Conservation (phyloP, 169 alveolate genomes). For the Eimeria necatrix region DNA sequence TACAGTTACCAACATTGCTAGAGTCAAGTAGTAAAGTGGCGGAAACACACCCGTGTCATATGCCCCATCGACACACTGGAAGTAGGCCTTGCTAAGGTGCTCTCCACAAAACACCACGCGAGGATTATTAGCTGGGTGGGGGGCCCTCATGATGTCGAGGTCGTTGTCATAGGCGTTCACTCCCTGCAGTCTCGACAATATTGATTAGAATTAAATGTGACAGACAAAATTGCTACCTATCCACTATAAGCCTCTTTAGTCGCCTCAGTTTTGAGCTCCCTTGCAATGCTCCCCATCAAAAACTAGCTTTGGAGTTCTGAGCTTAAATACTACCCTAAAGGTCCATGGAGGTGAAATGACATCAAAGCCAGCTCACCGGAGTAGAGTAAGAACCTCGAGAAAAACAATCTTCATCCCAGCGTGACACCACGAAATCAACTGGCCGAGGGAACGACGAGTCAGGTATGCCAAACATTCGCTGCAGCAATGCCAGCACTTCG, state of each 20-base stretch:
- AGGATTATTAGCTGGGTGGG: constrained; percentile 78
- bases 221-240: no score
- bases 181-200: constrained; percentile 21
- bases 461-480: constrained; percentile 76
- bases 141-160: constrained; percentile 79
- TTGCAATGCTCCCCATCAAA: no score
- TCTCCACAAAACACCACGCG: constrained; percentile 80
- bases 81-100: constrained; percentile 81
- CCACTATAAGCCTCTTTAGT: no score
- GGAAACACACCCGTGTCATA: constrained; percentile 68
- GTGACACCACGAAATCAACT: constrained; percentile 79
- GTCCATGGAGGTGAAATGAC: background rate
- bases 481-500: constrained; percentile 79
- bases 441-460: constrained; percentile 75
- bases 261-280: no score
- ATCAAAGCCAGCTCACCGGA: constrained; percentile 49
- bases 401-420: constrained; percentile 80
- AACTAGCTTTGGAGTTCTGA: no score
- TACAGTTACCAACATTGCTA: no score
- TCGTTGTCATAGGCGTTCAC: constrained; percentile 80
- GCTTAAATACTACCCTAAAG: no score
- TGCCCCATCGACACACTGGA: constrained; percentile 82
- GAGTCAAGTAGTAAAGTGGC: no score
- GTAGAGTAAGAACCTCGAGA: constrained; percentile 78
- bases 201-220: no score